phyloP scores from a whole-genome alignment of 2,329 filamentous ascomycete genomes.

The Amphichorda felina region DNA sequence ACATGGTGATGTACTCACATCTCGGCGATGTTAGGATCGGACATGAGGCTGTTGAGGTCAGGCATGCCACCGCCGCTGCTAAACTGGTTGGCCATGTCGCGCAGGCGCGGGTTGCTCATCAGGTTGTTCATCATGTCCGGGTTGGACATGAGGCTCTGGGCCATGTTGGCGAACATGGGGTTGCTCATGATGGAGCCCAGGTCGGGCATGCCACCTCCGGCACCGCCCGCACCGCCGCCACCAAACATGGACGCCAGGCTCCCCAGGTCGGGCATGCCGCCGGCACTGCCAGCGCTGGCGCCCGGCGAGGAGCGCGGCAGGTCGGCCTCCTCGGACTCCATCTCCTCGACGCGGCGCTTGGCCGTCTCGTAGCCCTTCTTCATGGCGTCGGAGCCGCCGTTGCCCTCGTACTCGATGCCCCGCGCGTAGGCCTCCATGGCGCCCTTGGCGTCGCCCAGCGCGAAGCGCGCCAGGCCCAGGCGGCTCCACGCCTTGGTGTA shows the following conservation, averaged over 20 bases:
- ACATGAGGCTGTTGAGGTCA: constrained; percentile 76
- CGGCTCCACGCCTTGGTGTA: constrained; percentile 98
- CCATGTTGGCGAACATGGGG: constrained; percentile 97
- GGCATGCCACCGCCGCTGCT: constrained; percentile 75
- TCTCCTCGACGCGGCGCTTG: constrained; percentile 74
- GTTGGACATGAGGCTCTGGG: constrained; percentile 94
- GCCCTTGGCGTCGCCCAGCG: constrained; percentile 79
- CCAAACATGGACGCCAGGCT: constrained; percentile 64
- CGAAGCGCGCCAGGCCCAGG: constrained; percentile 82
- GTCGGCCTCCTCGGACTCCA: constrained; percentile 36
- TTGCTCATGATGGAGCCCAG: constrained; percentile 84
- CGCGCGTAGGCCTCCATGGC: constrained; percentile 90
- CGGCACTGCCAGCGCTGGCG: constrained; percentile 37
- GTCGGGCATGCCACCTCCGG: constrained; percentile 75
- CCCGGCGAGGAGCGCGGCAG: constrained; percentile 35
- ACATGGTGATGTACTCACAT: constrained; percentile 54
- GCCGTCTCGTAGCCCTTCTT: constrained; percentile 94
- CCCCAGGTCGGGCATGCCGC: constrained; percentile 60
- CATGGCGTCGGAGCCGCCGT: constrained; percentile 92
- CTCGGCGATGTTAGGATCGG: constrained; percentile 80
- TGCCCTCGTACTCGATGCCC: constrained; percentile 90
- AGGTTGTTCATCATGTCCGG: constrained; percentile 83
- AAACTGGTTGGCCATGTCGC: constrained; percentile 78
- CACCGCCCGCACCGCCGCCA: constrained; percentile 42
- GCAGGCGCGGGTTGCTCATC: constrained; percentile 85